Percentiles rank a stretch among this genome's conserved stretches.
Evolutionary conservation across 2,329 filamentous ascomycete genomes (phyloP).

Genomic region (Fusarium drepaniforme): DNA sequence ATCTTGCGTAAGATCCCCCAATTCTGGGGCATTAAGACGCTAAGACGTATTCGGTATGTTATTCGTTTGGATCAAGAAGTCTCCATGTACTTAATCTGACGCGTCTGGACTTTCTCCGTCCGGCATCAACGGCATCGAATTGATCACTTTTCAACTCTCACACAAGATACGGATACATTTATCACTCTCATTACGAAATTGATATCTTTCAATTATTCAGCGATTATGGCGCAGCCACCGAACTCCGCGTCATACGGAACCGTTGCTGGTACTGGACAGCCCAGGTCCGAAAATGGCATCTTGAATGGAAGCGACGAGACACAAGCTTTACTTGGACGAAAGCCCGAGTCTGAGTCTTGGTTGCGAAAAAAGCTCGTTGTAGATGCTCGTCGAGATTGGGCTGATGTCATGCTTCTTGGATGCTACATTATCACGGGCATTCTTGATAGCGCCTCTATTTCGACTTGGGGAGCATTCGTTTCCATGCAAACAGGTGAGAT

Average conservation of each 20-base stretch:
- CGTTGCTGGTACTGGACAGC: slow-evolving; percentile 10
- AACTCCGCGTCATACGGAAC: slow-evolving; percentile 32
- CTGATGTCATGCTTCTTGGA: slow-evolving; percentile 76
- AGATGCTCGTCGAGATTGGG: slow-evolving; percentile 63
- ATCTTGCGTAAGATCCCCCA: not conserved
- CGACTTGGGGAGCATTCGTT: slow-evolving; percentile 84
- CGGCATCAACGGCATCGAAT: not conserved
- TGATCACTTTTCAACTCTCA: not conserved
- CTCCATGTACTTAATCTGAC: not conserved
- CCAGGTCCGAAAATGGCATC: slow-evolving; percentile 18
- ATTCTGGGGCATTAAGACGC: not conserved
- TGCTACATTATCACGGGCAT: slow-evolving; percentile 85
- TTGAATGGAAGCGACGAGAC: slow-evolving; percentile 13
- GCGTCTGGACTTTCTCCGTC: not conserved
- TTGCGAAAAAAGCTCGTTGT: slow-evolving; percentile 30
- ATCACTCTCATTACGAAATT: not conserved
- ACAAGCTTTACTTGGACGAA: slow-evolving; percentile 34
- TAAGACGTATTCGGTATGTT: not conserved
- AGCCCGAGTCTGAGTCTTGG: slow-evolving; percentile 32
- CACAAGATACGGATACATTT: not conserved
- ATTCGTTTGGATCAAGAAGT: not conserved
- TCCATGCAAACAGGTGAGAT: slow-evolving; percentile 82
- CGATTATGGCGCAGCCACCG: slow-evolving; percentile 27
- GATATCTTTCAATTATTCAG: not conserved
- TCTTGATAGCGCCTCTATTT: slow-evolving; percentile 80